phyloP scores from a whole-genome alignment of 352 stramenopile species.

The Globisporangium splendens region DNA sequence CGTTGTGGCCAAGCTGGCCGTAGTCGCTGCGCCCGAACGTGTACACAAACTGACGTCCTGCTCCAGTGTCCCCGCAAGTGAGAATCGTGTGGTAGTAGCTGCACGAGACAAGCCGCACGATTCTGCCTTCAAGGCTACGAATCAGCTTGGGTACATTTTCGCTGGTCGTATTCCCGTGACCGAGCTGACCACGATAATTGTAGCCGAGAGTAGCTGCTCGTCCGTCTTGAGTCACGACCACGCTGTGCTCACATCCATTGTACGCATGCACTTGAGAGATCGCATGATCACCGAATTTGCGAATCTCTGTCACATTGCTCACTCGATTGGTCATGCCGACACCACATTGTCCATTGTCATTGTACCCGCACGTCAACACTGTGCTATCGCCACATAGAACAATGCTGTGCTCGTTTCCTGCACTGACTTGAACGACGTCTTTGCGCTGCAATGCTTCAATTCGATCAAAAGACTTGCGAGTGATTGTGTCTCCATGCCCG shows the following conservation, averaged over 20 bases:
- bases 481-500: slow-evolving; percentile 85
- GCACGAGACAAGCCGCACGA: slow-evolving; percentile 83
- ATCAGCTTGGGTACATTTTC: slow-evolving; percentile 82
- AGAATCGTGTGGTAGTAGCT: slow-evolving; percentile 93
- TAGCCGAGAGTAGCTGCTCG: slow-evolving; percentile 85
- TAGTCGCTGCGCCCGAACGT: slow-evolving; percentile 93
- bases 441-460: slow-evolving; percentile 74
- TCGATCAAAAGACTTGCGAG: slow-evolving; percentile 79
- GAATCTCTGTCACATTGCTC: slow-evolving; percentile 63
- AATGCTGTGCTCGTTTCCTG: slow-evolving; percentile 93
- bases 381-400: slow-evolving; percentile 68
- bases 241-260: slow-evolving; percentile 92
- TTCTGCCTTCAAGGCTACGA: slow-evolving; percentile 54
- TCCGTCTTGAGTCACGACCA: slow-evolving; percentile 80
- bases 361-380: slow-evolving; percentile 90
- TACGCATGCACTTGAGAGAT: slow-evolving; percentile 88
- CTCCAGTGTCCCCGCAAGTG: slow-evolving; percentile 41
- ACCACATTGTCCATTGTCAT: slow-evolving; percentile 93
- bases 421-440: slow-evolving; percentile 74
- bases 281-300: slow-evolving; percentile 43
- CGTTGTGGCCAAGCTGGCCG: slow-evolving; percentile 87
- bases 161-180: slow-evolving; percentile 85
- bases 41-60: slow-evolving; percentile 50
- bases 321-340: slow-evolving; percentile 83
- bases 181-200: slow-evolving; percentile 93